phyloP scores from a whole-genome alignment of 768 basidiomycete species.

The Mycena pura region DNA sequence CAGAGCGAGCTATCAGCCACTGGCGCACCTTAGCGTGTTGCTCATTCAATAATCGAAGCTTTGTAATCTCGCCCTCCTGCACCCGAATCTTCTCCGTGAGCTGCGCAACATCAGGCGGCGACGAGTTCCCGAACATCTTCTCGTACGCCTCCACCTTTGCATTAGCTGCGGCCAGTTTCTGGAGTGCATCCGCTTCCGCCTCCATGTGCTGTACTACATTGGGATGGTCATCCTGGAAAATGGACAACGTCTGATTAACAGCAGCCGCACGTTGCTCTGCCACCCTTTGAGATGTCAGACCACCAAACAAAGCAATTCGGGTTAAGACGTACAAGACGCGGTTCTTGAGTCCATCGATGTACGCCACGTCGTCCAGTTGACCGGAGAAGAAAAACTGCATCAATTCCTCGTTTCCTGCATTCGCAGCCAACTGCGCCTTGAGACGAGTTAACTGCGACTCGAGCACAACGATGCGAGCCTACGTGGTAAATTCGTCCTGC shows the following conservation, averaged over 20 bases:
- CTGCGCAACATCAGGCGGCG: constrained; percentile 54
- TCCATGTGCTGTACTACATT: constrained; percentile 59
- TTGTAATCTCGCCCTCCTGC: constrained; percentile 74
- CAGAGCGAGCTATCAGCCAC: background rate
- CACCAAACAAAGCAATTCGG: background rate
- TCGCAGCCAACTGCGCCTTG: constrained; percentile 79
- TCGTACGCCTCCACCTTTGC: constrained; percentile 67
- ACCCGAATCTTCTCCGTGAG: constrained; percentile 62
- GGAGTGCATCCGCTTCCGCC: constrained; percentile 56
- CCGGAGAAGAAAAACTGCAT: constrained; percentile 72
- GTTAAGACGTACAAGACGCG: constrained; percentile 57
- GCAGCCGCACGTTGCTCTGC: constrained; percentile 57
- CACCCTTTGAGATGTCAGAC: constrained; percentile 46
- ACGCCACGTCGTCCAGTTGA: constrained; percentile 56
- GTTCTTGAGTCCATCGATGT: constrained; percentile 58
- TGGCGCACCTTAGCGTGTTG: constrained; percentile 68
- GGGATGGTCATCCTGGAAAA: constrained; percentile 54
- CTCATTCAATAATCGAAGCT: constrained; percentile 64
- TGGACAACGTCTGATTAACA: constrained; percentile 59
- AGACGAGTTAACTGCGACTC: constrained; percentile 76
- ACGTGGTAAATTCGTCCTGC: constrained; percentile 4
- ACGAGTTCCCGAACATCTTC: constrained; percentile 64
- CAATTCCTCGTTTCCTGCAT: constrained; percentile 72
- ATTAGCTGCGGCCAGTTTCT: constrained; percentile 52
- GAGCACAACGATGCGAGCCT: constrained; percentile 79